A percentile compares a stretch with the other conserved stretches of the same genome.
Conservation (phyloP, 1,139 yeast genomes). For the Saccharomyces hybrid region DNA sequence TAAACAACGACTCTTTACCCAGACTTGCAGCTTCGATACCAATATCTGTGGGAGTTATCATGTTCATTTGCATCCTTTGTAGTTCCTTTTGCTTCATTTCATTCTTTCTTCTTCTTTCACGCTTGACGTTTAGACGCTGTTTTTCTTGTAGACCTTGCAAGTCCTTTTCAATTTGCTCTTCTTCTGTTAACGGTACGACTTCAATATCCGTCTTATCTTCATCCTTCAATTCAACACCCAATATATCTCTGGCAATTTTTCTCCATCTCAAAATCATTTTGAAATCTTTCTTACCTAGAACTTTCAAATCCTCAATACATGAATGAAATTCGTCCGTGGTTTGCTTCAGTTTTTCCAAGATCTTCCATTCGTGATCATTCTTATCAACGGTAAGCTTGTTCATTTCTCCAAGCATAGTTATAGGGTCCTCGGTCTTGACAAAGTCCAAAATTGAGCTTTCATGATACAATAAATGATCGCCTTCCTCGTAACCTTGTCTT, state of each 20-base stretch:
- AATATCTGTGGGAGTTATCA: conserved; percentile 87
- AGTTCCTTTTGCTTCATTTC: conserved; percentile 85
- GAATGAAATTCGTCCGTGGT: conserved; percentile 73
- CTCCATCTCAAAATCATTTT: conserved; percentile 80
- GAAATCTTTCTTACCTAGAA: conserved; percentile 89
- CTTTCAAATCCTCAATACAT: conserved; percentile 86
- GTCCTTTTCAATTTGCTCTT: conserved; percentile 83
- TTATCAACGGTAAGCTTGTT: conserved; percentile 56
- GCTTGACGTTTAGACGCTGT: conserved; percentile 59
- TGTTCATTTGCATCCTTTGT: conserved; percentile 88
- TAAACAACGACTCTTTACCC: conserved; percentile 77
- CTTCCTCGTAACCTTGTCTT: conserved; percentile 97
- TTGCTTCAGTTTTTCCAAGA: conserved; percentile 60
- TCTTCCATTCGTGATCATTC: conserved; percentile 64
- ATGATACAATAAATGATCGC: conserved; percentile 74
- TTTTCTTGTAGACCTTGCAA: conserved; percentile 64
- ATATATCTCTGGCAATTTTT: conserved; percentile 69
- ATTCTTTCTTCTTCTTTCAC: conserved; percentile 76
- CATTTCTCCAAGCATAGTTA: conserved; percentile 68
- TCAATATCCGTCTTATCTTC: conserved; percentile 42
- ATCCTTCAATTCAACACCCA: conserved; percentile 59
- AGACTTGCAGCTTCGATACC: conserved; percentile 88
- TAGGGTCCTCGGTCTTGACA: conserved; percentile 74
- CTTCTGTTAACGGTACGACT: conserved; percentile 73
- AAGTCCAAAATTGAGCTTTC: conserved; percentile 72